phyloP scores from a whole-genome alignment of 2,329 filamentous ascomycete genomes.

The Fusarium denticulatum region DNA sequence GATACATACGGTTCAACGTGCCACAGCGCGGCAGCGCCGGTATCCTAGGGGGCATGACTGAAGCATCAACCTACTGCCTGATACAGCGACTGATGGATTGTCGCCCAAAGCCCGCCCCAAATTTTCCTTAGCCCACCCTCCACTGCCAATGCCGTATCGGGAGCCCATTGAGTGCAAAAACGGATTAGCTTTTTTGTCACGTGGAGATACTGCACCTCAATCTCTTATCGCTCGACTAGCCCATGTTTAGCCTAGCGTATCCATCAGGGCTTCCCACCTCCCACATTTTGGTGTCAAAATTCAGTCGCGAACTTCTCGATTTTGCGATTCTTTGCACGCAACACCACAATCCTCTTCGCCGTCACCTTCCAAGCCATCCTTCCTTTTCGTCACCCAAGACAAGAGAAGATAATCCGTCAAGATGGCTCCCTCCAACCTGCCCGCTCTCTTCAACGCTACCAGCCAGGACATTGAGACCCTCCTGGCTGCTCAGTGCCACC shows the following conservation, averaged over 20 bases:
- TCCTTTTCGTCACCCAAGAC: conserved; percentile 47
- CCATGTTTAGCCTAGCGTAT: conserved; percentile 37
- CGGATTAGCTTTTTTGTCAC: conserved; percentile 43
- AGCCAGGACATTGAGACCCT: conserved; percentile 99
- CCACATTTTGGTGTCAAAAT: conserved; percentile 53
- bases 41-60: no score
- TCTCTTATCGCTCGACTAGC: conserved; percentile 30
- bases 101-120: conserved; percentile 43
- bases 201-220: conserved; percentile 37
- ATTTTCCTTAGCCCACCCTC: conserved; percentile 46
- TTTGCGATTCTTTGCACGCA: conserved; percentile 42
- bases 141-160: conserved; percentile 15
- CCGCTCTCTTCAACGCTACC: conserved; percentile 95
- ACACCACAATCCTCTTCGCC: conserved; percentile 43
- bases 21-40: no score
- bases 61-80: no score
- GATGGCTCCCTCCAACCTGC: conserved; percentile 96
- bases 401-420: conserved; percentile 62
- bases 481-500: conserved; percentile 94
- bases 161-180: neutral
- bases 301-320: conserved; percentile 57
- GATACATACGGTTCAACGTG: no score
- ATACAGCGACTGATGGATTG: conserved; percentile 37
- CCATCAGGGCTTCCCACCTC: conserved; percentile 49
- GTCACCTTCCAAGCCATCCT: conserved; percentile 42